Conservation (phyloP, 1,284 basidiomycete genomes). For the Heliocybe sulcata region DNA sequence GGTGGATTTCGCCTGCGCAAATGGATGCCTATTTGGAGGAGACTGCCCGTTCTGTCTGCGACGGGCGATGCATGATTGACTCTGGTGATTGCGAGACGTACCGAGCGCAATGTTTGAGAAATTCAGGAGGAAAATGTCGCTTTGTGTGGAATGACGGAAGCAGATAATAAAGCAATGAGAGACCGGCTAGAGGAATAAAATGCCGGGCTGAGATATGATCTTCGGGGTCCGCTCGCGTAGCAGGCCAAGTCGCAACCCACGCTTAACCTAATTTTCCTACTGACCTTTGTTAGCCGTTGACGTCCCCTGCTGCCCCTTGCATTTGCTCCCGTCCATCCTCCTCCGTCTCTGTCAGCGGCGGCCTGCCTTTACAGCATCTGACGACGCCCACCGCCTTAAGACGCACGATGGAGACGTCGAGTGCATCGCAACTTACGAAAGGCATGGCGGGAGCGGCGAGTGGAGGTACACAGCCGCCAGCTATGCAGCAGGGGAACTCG, state of each 20-base stretch:
- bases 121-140: neutral
- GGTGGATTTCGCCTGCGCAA: neutral
- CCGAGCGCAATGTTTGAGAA: neutral
- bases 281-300: neutral
- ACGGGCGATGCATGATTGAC: neutral
- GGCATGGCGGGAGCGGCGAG: neutral
- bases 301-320: neutral
- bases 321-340: neutral
- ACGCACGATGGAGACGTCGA: neutral
- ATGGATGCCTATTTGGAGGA: neutral
- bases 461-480: neutral
- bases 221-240: conserved; percentile 2
- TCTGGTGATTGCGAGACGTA: neutral
- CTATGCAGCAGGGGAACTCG: neutral
- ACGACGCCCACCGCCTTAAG: neutral
- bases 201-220: neutral
- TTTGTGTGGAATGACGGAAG: neutral
- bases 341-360: neutral
- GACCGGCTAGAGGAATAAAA: neutral
- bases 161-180: neutral
- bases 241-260: conserved; percentile 1
- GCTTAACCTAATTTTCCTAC: conserved; percentile 4
- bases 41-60: neutral
- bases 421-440: neutral
- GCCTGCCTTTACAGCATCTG: neutral